Conservation (phyloP, 1,284 basidiomycete species). For the Pulchroboletus neoregius region DNA sequence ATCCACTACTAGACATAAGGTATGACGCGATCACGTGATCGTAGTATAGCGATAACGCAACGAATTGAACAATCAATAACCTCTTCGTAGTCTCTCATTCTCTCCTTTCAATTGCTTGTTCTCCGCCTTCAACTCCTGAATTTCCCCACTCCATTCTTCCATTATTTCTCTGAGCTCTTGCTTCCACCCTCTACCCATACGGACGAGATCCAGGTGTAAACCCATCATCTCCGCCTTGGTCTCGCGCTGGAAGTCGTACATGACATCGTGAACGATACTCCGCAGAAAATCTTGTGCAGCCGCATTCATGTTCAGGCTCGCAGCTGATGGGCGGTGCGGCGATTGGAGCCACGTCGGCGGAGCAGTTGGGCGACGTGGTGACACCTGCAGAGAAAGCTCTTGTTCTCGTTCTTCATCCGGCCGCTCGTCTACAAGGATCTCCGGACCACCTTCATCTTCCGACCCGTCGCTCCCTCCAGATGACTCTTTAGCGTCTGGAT, state of each 20-base stretch:
- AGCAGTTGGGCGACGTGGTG: conserved; percentile 46
- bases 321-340: conserved; percentile 35
- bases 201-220: conserved; percentile 65
- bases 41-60: background rate
- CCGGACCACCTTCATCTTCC: conserved; percentile 17
- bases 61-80: conserved; percentile 21
- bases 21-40: conserved; percentile 19
- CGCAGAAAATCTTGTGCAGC: conserved; percentile 59
- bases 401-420: conserved; percentile 19
- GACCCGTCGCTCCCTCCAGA: conserved; percentile 28
- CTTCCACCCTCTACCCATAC: conserved; percentile 58
- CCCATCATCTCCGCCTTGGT: conserved; percentile 64
- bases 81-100: conserved; percentile 59
- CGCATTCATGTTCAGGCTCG: conserved; percentile 30
- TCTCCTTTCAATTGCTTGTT: conserved; percentile 53
- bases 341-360: conserved; percentile 40
- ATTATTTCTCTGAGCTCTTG: conserved; percentile 56
- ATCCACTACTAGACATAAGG: too few relatives aligned
- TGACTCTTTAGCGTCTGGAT: conserved; percentile 35
- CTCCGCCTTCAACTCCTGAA: conserved; percentile 27
- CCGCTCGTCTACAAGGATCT: conserved; percentile 16
- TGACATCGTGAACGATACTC: conserved; percentile 59
- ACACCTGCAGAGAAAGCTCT: conserved; percentile 53
- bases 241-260: conserved; percentile 68
- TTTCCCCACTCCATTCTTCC: conserved; percentile 50